phyloP scores from a whole-genome alignment of 768 basidiomycete species.

The Phylloporus sp. region DNA sequence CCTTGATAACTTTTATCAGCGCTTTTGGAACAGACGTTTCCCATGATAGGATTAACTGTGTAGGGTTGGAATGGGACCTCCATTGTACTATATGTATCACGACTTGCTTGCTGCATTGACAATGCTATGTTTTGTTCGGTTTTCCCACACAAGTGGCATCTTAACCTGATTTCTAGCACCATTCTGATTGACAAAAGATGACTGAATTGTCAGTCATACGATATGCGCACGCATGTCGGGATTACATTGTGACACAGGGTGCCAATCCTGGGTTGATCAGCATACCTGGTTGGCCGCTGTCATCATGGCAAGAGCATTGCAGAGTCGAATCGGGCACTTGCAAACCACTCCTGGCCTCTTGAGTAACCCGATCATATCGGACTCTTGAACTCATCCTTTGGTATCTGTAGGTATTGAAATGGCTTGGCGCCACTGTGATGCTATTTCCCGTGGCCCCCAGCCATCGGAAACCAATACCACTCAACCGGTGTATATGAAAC shows the following conservation, averaged over 20 bases:
- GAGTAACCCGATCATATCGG: neutral
- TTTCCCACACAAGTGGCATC: no score
- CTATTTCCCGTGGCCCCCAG: neutral
- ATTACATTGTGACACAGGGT: no score
- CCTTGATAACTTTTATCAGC: conserved; percentile 23
- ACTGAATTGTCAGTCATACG: no score
- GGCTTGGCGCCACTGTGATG: neutral
- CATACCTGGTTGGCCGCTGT: no score
- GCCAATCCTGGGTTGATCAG: no score
- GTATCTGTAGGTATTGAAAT: neutral
- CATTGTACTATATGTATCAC: neutral
- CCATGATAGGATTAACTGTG: neutral
- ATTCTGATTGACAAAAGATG: no score
- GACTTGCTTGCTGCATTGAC: neutral
- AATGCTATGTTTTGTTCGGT: neutral
- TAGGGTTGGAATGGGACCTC: neutral
- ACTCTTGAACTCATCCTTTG: neutral
- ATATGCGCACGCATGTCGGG: no score
- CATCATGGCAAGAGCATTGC: no score
- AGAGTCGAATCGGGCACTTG: neutral
- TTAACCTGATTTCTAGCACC: no score
- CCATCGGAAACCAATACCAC: neutral
- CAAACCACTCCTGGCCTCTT: neutral
- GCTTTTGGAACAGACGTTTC: conserved; percentile 10
- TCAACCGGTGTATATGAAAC: neutral